Conservation (phyloP, 495 filamentous ascomycete genomes). For the Xylaria acuta region DNA sequence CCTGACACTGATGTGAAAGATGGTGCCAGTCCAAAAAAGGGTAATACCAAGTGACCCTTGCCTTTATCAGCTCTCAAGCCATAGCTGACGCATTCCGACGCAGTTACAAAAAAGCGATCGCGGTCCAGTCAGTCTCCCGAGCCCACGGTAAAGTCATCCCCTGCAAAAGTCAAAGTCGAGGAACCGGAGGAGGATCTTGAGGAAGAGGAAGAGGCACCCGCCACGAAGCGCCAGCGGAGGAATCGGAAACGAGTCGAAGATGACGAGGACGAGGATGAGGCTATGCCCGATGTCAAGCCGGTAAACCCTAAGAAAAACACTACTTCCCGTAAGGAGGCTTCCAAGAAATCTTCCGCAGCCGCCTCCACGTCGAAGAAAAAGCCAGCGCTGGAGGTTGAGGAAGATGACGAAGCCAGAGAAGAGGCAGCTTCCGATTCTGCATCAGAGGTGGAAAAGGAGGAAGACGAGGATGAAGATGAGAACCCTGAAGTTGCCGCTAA, state of each 20-base stretch:
- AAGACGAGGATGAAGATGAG: conserved; percentile 70
- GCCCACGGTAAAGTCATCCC: conserved; percentile 29
- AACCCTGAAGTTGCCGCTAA: conserved; percentile 78
- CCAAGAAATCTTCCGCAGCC: conserved; percentile 37
- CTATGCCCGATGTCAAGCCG: conserved; percentile 44
- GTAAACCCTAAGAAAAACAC: conserved; percentile 35
- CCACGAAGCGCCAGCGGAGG: conserved; percentile 56
- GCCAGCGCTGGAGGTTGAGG: conserved; percentile 25
- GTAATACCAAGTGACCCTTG: conserved; percentile 31
- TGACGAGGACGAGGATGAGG: conserved; percentile 51
- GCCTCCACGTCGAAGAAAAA: conserved; percentile 40
- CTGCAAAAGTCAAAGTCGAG: conserved; percentile 38
- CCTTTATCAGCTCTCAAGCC: background rate
- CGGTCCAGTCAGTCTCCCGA: conserved; percentile 34
- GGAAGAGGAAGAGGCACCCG: conserved; percentile 58
- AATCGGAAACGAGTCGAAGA: conserved; percentile 49
- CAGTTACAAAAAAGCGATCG: conserved; percentile 54
- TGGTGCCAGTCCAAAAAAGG: conserved; percentile 40
- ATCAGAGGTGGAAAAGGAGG: conserved; percentile 57
- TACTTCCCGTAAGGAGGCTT: conserved; percentile 18
- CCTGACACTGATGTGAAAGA: conserved; percentile 38
- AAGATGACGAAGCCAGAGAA: conserved; percentile 47
- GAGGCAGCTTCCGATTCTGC: conserved; percentile 60
- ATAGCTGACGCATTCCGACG: conserved; percentile 12
- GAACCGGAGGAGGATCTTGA: conserved; percentile 45